Conservation (phyloP, 2,329 filamentous ascomycete species). For the Pseudogymnoascus pannorum region DNA sequence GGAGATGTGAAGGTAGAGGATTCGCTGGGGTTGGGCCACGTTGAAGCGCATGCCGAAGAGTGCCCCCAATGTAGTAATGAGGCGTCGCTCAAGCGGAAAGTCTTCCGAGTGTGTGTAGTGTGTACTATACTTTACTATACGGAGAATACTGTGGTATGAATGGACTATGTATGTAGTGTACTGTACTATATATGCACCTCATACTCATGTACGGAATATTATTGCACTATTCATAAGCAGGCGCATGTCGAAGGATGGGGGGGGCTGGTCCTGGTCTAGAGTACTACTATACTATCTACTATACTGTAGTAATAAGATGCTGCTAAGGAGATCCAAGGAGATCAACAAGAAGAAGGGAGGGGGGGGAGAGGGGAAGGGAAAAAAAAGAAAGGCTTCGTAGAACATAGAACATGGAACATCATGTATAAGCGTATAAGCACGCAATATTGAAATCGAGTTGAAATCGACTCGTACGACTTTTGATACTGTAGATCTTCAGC, state of each 20-base stretch:
- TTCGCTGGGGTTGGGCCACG: constrained; percentile 5
- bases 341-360: not conserved
- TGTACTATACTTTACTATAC: not conserved
- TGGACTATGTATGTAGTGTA: not conserved
- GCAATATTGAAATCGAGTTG: not conserved
- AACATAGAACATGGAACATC: not conserved
- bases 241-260: not conserved
- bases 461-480: not conserved
- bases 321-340: not conserved
- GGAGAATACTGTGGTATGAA: not conserved
- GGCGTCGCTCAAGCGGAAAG: constrained; percentile 3
- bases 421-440: not conserved
- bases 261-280: not conserved
- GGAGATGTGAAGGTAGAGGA: not conserved
- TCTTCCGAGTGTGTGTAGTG: not conserved
- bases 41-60: constrained; percentile 1
- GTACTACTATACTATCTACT: too few relatives aligned
- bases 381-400: not conserved
- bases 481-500: not conserved
- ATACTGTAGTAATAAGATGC: too few relatives aligned
- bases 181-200: not conserved
- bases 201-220: not conserved
- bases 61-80: not conserved
- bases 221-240: not conserved
- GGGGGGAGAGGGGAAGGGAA: not conserved